These are phyloP conservation scores for Agrocybe praecox DNA, from an alignment of 768 basidiomycete genomes.

Conservation along the genomic window DNA sequence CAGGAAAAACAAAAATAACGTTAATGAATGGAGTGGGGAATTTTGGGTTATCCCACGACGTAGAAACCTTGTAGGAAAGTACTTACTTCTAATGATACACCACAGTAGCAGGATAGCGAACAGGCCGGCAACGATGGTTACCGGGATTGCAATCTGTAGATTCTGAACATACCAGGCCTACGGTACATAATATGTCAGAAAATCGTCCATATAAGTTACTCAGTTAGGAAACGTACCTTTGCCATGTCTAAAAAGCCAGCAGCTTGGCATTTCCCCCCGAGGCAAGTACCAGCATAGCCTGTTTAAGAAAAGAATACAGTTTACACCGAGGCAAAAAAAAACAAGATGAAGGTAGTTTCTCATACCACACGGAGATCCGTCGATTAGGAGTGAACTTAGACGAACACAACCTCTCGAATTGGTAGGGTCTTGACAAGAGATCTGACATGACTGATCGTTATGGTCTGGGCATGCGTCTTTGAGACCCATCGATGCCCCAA, in stretches of 20 bases:
- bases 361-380: conserved; percentile 85
- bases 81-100: conserved; percentile 46
- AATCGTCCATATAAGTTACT: conserved; percentile 5
- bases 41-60: conserved; percentile 3
- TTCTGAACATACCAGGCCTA: conserved; percentile 79
- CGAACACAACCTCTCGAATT: conserved; percentile 63
- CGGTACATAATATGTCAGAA: conserved; percentile 7
- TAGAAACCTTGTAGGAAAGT: conserved; percentile 2
- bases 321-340: not conserved
- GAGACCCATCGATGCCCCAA: conserved; percentile 74
- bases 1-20: conserved; percentile 10
- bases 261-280: conserved; percentile 59
- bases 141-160: conserved; percentile 78
- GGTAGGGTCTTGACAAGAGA: conserved; percentile 78
- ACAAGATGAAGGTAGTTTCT: not conserved
- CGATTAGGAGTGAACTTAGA: conserved; percentile 70
- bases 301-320: conserved; percentile 3
- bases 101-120: conserved; percentile 61
- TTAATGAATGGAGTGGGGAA: conserved; percentile 1
- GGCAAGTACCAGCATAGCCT: conserved; percentile 77
- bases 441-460: conserved; percentile 69
- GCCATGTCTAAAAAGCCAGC: conserved; percentile 62
- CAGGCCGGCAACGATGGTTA: conserved; percentile 72
- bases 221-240: conserved; percentile 50
- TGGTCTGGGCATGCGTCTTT: conserved; percentile 64